phyloP scores from a whole-genome alignment of 192 early-diverging fungal genomes.

The Thamnidium elegans region DNA sequence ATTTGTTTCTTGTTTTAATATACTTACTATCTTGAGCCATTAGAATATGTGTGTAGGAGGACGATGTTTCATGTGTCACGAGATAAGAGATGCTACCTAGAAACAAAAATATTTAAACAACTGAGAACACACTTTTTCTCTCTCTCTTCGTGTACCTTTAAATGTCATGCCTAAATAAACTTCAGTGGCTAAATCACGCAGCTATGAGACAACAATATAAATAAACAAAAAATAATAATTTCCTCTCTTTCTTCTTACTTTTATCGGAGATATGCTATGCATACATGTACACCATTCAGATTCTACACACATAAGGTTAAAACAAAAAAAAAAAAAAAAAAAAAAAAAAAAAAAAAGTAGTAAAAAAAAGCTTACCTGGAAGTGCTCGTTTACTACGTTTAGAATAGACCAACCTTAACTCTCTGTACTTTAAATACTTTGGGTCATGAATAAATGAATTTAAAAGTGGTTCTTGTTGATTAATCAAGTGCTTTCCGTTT shows the following conservation, averaged over 20 bases:
- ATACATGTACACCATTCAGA: slow-evolving; percentile 23
- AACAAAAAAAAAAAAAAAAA: neutral
- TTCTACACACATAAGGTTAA: neutral
- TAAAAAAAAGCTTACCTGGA: slow-evolving; percentile 11
- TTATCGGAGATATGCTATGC: slow-evolving; percentile 17
- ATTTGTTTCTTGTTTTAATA: neutral
- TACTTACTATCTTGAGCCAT: slow-evolving; percentile 18
- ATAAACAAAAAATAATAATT: neutral
- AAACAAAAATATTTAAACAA: neutral
- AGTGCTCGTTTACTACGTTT: slow-evolving; percentile 19
- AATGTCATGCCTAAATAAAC: slow-evolving; percentile 22
- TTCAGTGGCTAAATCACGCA: slow-evolving; percentile 9
- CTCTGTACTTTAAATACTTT: slow-evolving; percentile 3
- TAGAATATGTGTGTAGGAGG: slow-evolving; percentile 16
- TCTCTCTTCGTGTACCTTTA: neutral
- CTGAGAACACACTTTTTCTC: neutral
- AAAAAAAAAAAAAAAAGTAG: neutral
- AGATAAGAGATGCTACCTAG: slow-evolving; percentile 22
- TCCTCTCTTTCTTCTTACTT: slow-evolving; percentile 5
- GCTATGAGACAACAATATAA: neutral
- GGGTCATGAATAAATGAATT: slow-evolving; percentile 8
- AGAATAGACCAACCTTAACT: slow-evolving; percentile 6
- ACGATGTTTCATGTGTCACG: slow-evolving; percentile 15
- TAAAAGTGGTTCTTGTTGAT: slow-evolving; percentile 4
- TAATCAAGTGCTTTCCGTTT: slow-evolving; percentile 4